Percentiles rank a stretch among this genome's conserved stretches.
Conservation (phyloP, 441 rosid species). For the Gossypium schwendimanii region DNA sequence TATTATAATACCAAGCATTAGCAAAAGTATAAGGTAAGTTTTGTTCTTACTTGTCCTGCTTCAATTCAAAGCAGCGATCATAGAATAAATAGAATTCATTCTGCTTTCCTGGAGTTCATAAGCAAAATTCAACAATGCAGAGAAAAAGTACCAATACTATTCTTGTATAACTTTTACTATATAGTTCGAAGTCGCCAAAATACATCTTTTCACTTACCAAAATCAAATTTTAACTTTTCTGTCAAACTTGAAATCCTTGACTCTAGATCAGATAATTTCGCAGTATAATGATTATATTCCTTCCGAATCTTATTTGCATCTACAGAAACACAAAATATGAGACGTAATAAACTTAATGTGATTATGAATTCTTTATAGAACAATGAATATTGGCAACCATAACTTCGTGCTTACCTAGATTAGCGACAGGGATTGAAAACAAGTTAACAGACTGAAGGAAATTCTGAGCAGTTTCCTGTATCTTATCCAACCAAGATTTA, state of each 20-base stretch:
- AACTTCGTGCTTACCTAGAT: constrained; percentile 17
- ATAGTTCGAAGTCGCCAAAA: constrained; percentile 1
- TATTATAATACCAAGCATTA: neutral
- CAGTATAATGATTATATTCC: constrained; percentile 28
- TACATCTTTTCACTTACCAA: constrained; percentile 27
- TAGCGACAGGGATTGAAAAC: constrained; percentile 22
- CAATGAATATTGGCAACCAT: neutral
- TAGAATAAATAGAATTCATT: constrained; percentile 34
- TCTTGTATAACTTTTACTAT: neutral
- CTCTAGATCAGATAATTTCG: constrained; percentile 26
- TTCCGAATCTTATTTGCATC: constrained; percentile 29
- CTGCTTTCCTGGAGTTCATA: constrained; percentile 25
- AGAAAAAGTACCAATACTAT: neutral
- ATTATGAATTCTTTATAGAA: neutral
- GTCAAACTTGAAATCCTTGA: constrained; percentile 33
- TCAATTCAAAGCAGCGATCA: constrained; percentile 31
- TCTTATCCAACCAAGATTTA: constrained; percentile 32
- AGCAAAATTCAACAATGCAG: neutral
- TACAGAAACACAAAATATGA: neutral
- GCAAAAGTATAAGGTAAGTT: neutral
- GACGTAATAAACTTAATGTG: neutral
- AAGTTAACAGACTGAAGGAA: constrained; percentile 22
- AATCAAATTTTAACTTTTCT: constrained; percentile 31
- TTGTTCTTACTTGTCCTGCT: constrained; percentile 28
- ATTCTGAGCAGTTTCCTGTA: constrained; percentile 18